Conservation (phyloP, 805 yeast species). For the Metschnikowia kofuensis region DNA sequence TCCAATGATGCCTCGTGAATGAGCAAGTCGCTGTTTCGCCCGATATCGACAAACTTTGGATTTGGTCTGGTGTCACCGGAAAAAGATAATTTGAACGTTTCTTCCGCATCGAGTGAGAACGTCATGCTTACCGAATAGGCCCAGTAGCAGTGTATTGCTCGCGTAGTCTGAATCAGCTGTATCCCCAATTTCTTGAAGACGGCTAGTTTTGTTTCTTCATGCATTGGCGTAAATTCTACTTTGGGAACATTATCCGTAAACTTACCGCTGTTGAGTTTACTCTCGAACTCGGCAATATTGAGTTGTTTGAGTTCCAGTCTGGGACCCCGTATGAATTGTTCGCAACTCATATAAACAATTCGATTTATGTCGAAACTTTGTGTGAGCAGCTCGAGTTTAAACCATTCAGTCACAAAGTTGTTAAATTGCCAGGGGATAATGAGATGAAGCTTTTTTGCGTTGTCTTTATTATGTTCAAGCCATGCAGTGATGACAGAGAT, state of each 20-base stretch:
- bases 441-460: slow-evolving; percentile 45
- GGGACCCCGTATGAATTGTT: slow-evolving; percentile 42
- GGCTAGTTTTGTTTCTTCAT: slow-evolving; percentile 11
- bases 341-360: slow-evolving; percentile 57
- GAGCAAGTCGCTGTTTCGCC: slow-evolving; percentile 63
- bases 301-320: slow-evolving; percentile 30
- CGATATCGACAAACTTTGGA: slow-evolving; percentile 60
- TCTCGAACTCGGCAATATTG: slow-evolving; percentile 30
- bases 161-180: slow-evolving; percentile 51
- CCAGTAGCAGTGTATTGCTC: slow-evolving; percentile 82
- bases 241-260: slow-evolving; percentile 17
- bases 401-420: slow-evolving; percentile 69
- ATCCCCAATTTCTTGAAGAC: slow-evolving; percentile 46
- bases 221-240: slow-evolving; percentile 8
- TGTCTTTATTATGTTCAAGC: slow-evolving; percentile 42
- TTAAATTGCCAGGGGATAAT: slow-evolving; percentile 75
- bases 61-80: slow-evolving; percentile 96
- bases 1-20: slow-evolving; percentile 95
- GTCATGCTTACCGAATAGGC: slow-evolving; percentile 64
- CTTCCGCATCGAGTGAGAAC: slow-evolving; percentile 42
- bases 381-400: slow-evolving; percentile 41
- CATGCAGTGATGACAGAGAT: slow-evolving; percentile 68
- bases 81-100: slow-evolving; percentile 68
- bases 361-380: slow-evolving; percentile 34
- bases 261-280: slow-evolving; percentile 25